Conservation (phyloP, 805 yeast genomes). For the Candida stauntonica region DNA sequence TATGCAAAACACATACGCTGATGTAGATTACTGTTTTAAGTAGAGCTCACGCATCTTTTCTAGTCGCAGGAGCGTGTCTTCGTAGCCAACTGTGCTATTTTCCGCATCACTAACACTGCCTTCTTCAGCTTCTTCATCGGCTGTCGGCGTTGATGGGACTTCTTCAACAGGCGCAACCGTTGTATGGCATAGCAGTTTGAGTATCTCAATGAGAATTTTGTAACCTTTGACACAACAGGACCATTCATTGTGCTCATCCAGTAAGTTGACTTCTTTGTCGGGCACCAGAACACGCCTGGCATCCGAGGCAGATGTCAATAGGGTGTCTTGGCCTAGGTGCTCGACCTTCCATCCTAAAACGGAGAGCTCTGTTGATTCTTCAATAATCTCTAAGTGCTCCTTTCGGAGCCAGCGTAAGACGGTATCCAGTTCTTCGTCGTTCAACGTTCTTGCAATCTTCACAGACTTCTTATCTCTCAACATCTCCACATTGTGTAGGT, state of each 20-base stretch:
- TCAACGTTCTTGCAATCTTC: not conserved
- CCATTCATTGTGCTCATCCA: constrained; percentile 36
- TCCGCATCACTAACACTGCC: not conserved
- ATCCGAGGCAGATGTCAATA: constrained; percentile 33
- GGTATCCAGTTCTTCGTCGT: not conserved
- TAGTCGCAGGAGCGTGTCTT: not conserved
- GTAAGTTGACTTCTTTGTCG: constrained; percentile 25
- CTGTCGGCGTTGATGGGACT: constrained; percentile 1
- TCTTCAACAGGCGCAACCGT: not conserved
- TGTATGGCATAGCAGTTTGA: constrained; percentile 1
- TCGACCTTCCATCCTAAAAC: constrained; percentile 36
- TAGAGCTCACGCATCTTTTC: not conserved
- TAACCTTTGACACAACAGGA: constrained; percentile 30
- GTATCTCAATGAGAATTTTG: constrained; percentile 13
- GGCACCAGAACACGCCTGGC: constrained; percentile 32
- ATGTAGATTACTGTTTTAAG: not conserved
- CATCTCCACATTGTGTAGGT: constrained; percentile 7
- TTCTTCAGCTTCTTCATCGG: not conserved
- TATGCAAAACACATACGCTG: not conserved
- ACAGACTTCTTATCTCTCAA: not conserved
- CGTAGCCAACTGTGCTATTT: not conserved
- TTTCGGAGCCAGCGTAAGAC: constrained; percentile 11
- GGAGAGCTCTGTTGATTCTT: constrained; percentile 18
- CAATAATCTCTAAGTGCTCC: constrained; percentile 10
- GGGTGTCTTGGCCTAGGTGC: constrained; percentile 24